Conservation (phyloP, 768 basidiomycete species). For the Suillus brevipes region DNA sequence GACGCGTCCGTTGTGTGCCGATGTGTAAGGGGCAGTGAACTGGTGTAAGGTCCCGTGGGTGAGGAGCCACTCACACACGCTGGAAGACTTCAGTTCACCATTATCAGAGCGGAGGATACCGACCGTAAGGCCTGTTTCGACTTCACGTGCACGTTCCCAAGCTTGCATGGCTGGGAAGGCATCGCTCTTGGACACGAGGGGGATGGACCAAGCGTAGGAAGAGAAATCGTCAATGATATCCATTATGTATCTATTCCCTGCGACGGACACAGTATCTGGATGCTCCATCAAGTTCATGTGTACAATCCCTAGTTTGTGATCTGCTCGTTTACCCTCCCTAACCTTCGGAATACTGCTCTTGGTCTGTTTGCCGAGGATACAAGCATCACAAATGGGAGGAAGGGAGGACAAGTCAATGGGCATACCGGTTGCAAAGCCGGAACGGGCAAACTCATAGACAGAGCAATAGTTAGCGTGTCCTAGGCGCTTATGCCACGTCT, state of each 20-base stretch:
- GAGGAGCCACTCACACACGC: slow-evolving; percentile 15
- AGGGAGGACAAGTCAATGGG: slow-evolving; percentile 10
- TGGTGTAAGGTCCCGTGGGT: slow-evolving; percentile 15
- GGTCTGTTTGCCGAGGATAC: neutral
- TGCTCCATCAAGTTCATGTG: slow-evolving; percentile 27
- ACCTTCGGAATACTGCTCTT: slow-evolving; percentile 6
- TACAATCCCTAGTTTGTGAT: slow-evolving; percentile 24
- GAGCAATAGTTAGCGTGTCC: slow-evolving; percentile 32
- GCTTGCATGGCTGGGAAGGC: slow-evolving; percentile 18
- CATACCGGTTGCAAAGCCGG: slow-evolving; percentile 10
- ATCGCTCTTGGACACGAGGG: slow-evolving; percentile 23
- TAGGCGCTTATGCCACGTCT: slow-evolving; percentile 31
- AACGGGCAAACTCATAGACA: slow-evolving; percentile 20
- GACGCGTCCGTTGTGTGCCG: slow-evolving; percentile 37
- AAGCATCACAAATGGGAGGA: slow-evolving; percentile 16
- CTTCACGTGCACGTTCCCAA: no score
- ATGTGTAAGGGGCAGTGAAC: slow-evolving; percentile 35
- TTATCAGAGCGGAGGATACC: slow-evolving; percentile 21
- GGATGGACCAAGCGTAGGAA: slow-evolving; percentile 33
- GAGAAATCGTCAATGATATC: no score
- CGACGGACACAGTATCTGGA: neutral
- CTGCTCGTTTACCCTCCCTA: slow-evolving; percentile 18
- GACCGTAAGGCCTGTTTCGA: slow-evolving; percentile 19
- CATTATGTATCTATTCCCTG: no score
- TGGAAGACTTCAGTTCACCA: slow-evolving; percentile 23